A percentile compares a stretch with the other conserved stretches of the same genome.
Evolutionary conservation across 2,329 filamentous ascomycete genomes (phyloP).

Genomic region (Trichothecium sympodiale): DNA sequence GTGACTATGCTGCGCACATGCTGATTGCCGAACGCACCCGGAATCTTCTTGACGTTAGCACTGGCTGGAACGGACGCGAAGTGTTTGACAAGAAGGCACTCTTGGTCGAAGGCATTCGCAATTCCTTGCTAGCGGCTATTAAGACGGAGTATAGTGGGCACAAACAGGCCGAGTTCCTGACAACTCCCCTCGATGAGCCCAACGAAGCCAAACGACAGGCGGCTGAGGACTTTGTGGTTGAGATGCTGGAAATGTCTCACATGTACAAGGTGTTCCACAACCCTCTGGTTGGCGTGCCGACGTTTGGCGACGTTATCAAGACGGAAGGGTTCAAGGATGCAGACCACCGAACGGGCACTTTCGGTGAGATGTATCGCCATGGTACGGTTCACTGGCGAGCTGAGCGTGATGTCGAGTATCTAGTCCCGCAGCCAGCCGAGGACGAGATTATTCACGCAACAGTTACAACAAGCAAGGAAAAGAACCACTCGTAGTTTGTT

Average conservation of each 20-base stretch:
- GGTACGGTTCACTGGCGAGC: slow-evolving; percentile 22
- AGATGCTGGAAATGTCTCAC: slow-evolving; percentile 20
- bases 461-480: too few species aligned
- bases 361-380: slow-evolving; percentile 21
- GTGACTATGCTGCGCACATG: slow-evolving; percentile 25
- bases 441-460: slow-evolving; percentile 5
- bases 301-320: slow-evolving; percentile 20
- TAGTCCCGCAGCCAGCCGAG: slow-evolving; percentile 11
- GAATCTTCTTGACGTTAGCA: slow-evolving; percentile 17
- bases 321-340: slow-evolving; percentile 14
- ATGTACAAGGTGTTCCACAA: slow-evolving; percentile 27
- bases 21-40: slow-evolving; percentile 20
- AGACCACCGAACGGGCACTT: slow-evolving; percentile 19
- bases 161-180: slow-evolving; percentile 19
- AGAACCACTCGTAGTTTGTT: too few species aligned
- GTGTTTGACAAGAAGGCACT: slow-evolving; percentile 20
- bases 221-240: slow-evolving; percentile 19
- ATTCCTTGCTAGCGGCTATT: slow-evolving; percentile 20
- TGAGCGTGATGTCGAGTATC: slow-evolving; percentile 12
- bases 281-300: slow-evolving; percentile 10
- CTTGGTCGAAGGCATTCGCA: slow-evolving; percentile 17
- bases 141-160: slow-evolving; percentile 14
- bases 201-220: slow-evolving; percentile 12
- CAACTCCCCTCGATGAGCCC: slow-evolving; percentile 18
- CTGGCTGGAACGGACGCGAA: slow-evolving; percentile 19